phyloP scores from a whole-genome alignment of 768 basidiomycete species.

The Baorangia bicolor region DNA sequence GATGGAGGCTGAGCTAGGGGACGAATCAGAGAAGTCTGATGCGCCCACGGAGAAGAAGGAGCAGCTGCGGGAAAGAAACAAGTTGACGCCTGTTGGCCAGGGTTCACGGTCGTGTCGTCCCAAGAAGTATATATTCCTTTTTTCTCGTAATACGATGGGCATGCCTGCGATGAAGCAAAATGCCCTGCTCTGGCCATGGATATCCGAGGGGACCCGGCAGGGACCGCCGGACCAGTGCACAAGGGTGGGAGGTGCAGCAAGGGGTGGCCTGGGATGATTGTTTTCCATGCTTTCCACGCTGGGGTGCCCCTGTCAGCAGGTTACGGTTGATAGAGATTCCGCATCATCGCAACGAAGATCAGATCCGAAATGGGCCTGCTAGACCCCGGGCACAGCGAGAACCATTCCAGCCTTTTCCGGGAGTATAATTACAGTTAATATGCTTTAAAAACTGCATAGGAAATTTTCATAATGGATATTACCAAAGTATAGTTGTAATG shows the following conservation, averaged over 20 bases:
- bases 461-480: no score
- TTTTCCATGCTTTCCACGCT: conserved; percentile 28
- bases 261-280: conserved; percentile 19
- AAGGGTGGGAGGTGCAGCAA: conserved; percentile 15
- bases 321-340: conserved; percentile 11
- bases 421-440: conserved; percentile 4
- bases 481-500: no score
- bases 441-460: no score
- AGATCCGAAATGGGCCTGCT: conserved; percentile 10
- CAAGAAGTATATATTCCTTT: conserved; percentile 2
- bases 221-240: conserved; percentile 1
- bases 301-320: conserved; percentile 28
- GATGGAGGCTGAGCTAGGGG: conserved; percentile 16
- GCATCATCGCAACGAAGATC: conserved; percentile 30
- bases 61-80: not conserved
- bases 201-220: conserved; percentile 20
- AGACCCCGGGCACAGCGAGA: conserved; percentile 22
- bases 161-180: not conserved
- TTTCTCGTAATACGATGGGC: conserved; percentile 1
- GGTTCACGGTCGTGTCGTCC: not conserved
- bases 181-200: conserved; percentile 6
- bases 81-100: not conserved
- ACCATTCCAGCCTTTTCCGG: not conserved
- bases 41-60: conserved; percentile 10
- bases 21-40: conserved; percentile 15